phyloP scores from a whole-genome alignment of 2,329 filamentous ascomycete species.

The Beauveria scarabaeidicola region DNA sequence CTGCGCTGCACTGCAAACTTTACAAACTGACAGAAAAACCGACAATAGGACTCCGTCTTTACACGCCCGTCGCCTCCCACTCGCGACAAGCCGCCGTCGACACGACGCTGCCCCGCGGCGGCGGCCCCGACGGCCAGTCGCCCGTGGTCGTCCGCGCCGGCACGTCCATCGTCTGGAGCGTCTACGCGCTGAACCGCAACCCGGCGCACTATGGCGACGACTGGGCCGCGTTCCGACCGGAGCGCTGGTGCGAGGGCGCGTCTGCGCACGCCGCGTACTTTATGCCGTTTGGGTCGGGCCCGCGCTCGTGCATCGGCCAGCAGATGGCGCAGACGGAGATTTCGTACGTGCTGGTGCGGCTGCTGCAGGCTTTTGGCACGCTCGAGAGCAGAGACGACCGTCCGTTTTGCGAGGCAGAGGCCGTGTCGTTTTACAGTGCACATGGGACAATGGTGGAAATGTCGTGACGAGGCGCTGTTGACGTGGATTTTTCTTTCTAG shows the following conservation, averaged over 20 bases:
- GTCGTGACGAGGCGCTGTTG: not conserved
- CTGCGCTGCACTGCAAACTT: not conserved
- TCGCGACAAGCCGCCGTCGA: slow-evolving; percentile 28
- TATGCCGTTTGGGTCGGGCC: slow-evolving; percentile 10
- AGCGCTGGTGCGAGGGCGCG: not conserved
- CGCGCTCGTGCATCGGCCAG: slow-evolving; percentile 8
- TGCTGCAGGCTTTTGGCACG: not conserved
- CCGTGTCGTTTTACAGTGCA: slow-evolving; percentile 5
- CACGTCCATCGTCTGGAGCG: slow-evolving; percentile 24
- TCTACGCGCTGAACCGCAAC: slow-evolving; percentile 8
- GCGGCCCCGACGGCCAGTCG: slow-evolving; percentile 37
- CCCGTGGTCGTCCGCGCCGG: slow-evolving; percentile 43
- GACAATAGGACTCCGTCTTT: slow-evolving; percentile 3
- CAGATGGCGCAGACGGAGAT: slow-evolving; percentile 9
- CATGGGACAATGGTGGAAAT: slow-evolving; percentile 3
- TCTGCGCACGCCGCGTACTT: not conserved
- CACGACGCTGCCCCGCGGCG: slow-evolving; percentile 43
- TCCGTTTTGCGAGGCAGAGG: slow-evolving; percentile 6
- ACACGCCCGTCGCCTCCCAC: slow-evolving; percentile 25
- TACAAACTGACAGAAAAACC: not conserved
- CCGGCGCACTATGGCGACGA: slow-evolving; percentile 7
- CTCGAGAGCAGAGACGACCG: not conserved
- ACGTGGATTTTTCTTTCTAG: too few species aligned
- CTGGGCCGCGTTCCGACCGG: slow-evolving; percentile 6
- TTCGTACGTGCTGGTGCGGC: slow-evolving; percentile 4